A percentile compares a stretch with the other conserved stretches of the same genome.
Conservation (phyloP, 208 protist genomes). For the Trypanosomatidae sp. region DNA sequence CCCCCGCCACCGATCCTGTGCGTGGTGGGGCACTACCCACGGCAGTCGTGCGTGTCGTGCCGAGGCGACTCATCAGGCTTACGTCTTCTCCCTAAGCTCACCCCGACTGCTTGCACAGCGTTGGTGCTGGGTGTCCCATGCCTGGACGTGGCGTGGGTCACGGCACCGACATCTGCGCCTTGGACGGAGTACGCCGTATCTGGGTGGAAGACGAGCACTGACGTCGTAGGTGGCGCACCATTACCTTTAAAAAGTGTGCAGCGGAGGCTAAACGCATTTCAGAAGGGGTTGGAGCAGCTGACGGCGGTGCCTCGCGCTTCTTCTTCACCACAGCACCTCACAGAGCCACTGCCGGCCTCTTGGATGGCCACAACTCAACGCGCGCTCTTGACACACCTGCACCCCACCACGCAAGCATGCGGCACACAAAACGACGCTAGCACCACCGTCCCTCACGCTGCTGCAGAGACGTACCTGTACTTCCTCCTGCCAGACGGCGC, state of each 20-base stretch:
- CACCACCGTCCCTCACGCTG: not conserved
- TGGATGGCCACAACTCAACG: constrained; percentile 16
- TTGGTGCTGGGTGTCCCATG: constrained; percentile 25
- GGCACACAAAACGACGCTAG: too few species aligned
- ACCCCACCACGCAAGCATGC: not conserved
- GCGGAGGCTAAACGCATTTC: constrained; percentile 3
- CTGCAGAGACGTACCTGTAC: not conserved
- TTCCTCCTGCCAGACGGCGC: constrained; percentile 25
- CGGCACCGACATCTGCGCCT: not conserved
- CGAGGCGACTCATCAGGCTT: not conserved
- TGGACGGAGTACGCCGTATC: not conserved
- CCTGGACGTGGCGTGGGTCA: constrained; percentile 9
- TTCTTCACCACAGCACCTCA: not conserved
- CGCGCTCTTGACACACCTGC: not conserved
- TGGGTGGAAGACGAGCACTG: not conserved
- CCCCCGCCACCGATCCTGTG: constrained; percentile 4
- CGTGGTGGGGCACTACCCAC: constrained; percentile 10
- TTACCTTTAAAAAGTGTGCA: not conserved
- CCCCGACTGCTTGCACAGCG: constrained; percentile 21
- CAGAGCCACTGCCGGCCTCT: constrained; percentile 2
- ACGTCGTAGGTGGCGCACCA: not conserved
- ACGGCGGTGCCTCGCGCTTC: not conserved
- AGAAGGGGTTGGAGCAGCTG: not conserved
- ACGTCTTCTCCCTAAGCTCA: constrained; percentile 1
- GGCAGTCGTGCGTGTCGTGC: not conserved